Conservation (phyloP, 163 green algal species). For the Prototheca wickerhamii region DNA sequence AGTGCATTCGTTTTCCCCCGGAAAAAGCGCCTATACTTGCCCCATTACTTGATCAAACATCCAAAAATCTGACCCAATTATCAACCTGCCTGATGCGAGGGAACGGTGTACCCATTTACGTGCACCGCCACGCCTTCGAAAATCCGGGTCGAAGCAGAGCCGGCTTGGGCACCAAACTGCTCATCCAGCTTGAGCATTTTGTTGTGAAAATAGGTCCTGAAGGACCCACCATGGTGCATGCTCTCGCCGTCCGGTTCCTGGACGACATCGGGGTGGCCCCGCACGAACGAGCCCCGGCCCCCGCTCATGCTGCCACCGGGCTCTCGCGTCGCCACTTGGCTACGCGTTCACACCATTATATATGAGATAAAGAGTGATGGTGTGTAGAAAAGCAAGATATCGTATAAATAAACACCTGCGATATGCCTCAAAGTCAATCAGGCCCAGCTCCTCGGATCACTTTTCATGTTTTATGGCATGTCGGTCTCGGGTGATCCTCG, state of each 20-base stretch:
- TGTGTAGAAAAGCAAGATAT: no score
- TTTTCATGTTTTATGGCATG: no score
- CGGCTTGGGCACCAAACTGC: constrained; percentile 58
- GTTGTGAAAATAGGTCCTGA: constrained; percentile 37
- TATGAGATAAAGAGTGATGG: no score
- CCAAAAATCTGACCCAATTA: not conserved
- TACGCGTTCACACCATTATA: no score
- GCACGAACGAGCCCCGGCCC: not conserved
- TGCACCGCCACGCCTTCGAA: constrained; percentile 76
- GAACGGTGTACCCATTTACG: constrained; percentile 79
- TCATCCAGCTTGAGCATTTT: constrained; percentile 71
- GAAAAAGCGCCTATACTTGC: no score
- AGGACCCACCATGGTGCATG: constrained; percentile 40
- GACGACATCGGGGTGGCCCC: not conserved
- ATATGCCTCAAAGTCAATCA: no score
- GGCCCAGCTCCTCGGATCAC: no score
- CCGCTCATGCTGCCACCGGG: not conserved
- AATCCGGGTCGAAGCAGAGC: constrained; percentile 29
- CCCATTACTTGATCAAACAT: not conserved
- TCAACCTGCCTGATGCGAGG: constrained; percentile 35
- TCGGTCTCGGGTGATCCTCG: no score
- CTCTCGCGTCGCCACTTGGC: no score
- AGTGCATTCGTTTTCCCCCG: not conserved
- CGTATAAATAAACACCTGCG: no score
- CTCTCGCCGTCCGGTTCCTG: constrained; percentile 2